phyloP scores from a whole-genome alignment of 225 moss, liverwort and hornwort genomes.

The Straminergon stramineum region DNA sequence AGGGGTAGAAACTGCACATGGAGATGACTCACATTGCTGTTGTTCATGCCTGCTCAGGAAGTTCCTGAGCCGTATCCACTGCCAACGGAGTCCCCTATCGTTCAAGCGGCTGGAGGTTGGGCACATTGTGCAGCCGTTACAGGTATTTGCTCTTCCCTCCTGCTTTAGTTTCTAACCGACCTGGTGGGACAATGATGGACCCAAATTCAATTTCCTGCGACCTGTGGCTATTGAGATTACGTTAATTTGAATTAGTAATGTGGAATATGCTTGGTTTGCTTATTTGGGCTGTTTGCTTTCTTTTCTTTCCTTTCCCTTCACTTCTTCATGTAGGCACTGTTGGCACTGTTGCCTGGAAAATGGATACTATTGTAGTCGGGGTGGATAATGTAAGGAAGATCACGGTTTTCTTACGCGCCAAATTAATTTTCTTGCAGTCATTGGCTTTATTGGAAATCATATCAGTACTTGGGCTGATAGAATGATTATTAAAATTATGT shows the following conservation, averaged over 20 bases:
- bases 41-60: slow-evolving; percentile 46
- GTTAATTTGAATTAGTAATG: not conserved
- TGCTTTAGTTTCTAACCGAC: not conserved
- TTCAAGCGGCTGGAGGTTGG: slow-evolving; percentile 91
- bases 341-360: not conserved
- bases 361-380: not conserved
- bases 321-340: not conserved
- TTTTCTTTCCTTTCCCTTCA: not conserved
- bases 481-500: not conserved
- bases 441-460: not conserved
- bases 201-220: not conserved
- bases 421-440: not conserved
- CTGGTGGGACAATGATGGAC: not conserved
- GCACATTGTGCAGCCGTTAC: slow-evolving; percentile 89
- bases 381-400: not conserved
- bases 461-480: not conserved
- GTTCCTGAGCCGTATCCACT: slow-evolving; percentile 59
- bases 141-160: slow-evolving; percentile 20
- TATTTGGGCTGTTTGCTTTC: not conserved
- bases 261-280: not conserved
- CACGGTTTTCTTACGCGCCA: not conserved
- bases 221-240: not conserved
- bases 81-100: slow-evolving; percentile 41
- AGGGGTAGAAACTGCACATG: not conserved
- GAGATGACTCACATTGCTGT: not conserved